phyloP scores from a whole-genome alignment of 2,329 filamentous ascomycete species.

The Pleoardoris graminearum region DNA sequence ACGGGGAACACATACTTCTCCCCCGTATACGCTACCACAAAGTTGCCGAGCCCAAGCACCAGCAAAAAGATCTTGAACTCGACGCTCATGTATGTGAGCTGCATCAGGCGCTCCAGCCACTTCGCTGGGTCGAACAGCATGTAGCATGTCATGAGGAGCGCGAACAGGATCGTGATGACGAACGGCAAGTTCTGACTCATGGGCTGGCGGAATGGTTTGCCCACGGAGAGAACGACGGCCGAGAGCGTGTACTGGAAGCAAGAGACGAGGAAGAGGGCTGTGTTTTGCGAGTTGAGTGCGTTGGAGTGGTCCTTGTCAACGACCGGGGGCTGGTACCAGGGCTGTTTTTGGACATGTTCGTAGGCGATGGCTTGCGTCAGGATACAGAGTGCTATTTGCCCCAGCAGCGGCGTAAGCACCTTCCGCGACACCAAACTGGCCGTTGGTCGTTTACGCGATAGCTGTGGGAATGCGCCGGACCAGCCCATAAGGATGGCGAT shows the following conservation, averaged over 20 bases:
- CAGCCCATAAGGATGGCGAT: conserved; percentile 99
- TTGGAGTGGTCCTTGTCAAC: conserved; percentile 79
- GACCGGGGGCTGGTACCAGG: conserved; percentile 82
- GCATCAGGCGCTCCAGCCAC: conserved; percentile 76
- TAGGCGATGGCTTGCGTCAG: conserved; percentile 75
- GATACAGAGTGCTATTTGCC: conserved; percentile 83
- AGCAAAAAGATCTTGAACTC: conserved; percentile 76
- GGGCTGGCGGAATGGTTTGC: conserved; percentile 81
- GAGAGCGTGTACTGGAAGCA: conserved; percentile 96
- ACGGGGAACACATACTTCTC: conserved; percentile 72
- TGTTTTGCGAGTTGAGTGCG: conserved; percentile 91
- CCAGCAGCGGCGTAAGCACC: conserved; percentile 83
- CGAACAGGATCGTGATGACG: conserved; percentile 71
- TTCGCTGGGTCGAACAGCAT: conserved; percentile 77
- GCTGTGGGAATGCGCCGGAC: conserved; percentile 77
- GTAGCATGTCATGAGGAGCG: conserved; percentile 70
- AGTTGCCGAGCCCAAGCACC: conserved; percentile 68
- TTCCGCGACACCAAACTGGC: conserved; percentile 91
- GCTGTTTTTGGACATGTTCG: conserved; percentile 72
- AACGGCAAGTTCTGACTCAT: conserved; percentile 85
- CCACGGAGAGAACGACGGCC: conserved; percentile 87
- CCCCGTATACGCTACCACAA: conserved; percentile 68
- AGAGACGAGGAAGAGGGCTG: conserved; percentile 82
- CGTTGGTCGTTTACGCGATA: conserved; percentile 85
- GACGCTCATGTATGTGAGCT: conserved; percentile 75